phyloP scores from a whole-genome alignment of 164 flowering plant genomes.

The grape (Vitis vinifera) region DNA sequence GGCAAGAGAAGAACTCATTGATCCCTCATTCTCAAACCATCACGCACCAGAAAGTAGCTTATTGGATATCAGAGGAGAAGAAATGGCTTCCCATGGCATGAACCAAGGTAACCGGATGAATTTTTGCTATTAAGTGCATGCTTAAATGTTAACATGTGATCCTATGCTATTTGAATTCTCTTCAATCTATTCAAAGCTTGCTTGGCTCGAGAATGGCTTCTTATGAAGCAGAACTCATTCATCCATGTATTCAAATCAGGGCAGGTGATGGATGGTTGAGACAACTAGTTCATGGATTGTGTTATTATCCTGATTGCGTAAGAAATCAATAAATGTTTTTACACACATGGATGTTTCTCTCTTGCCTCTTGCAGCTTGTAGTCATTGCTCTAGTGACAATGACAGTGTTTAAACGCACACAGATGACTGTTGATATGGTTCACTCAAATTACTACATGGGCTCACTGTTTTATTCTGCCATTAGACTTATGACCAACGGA shows the following conservation, averaged over 20 bases:
- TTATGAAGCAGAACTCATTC: slow-evolving; percentile 42
- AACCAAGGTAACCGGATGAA: too few species aligned
- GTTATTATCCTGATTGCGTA: background rate
- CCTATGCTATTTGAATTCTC: too few species aligned
- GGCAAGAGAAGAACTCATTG: too few species aligned
- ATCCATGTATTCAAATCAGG: slow-evolving; percentile 35
- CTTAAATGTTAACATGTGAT: too few species aligned
- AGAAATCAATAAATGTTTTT: background rate
- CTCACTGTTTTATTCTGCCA: slow-evolving; percentile 26
- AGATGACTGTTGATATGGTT: slow-evolving; percentile 23
- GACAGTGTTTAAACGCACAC: slow-evolving; percentile 30
- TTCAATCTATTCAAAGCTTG: slow-evolving; percentile 37
- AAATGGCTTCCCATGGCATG: too few species aligned
- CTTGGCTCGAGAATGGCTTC: slow-evolving; percentile 42
- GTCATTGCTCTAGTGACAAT: slow-evolving; percentile 25
- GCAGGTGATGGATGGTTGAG: slow-evolving; percentile 28
- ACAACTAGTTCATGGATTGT: background rate
- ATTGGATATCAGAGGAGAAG: too few species aligned
- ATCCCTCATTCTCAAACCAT: too few species aligned
- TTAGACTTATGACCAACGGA: slow-evolving; percentile 21
- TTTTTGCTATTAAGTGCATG: too few species aligned
- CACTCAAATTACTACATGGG: slow-evolving; percentile 28
- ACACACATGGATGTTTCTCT: background rate
- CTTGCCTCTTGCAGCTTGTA: slow-evolving; percentile 22
- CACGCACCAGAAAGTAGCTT: too few species aligned